phyloP scores from a whole-genome alignment of 148 eudicot species.

The Hydrangea macrophylla region DNA sequence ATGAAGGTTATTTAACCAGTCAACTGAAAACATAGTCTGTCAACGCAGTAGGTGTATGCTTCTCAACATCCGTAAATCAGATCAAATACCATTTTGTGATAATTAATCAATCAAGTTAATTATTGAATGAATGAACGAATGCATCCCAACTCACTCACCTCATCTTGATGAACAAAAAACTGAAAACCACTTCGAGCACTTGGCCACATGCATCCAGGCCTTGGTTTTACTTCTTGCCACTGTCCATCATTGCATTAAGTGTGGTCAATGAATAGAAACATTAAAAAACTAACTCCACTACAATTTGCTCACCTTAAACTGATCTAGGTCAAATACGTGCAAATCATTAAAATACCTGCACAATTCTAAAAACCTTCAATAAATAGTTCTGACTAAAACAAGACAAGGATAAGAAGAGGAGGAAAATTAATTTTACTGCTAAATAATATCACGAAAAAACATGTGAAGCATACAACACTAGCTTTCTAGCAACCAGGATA shows the following conservation, averaged over 20 bases:
- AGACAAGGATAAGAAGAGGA: background rate
- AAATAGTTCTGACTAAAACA: background rate
- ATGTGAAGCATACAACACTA: background rate
- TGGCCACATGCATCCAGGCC: slow-evolving; percentile 91
- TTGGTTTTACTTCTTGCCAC: slow-evolving; percentile 98
- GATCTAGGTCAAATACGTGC: slow-evolving; percentile 93
- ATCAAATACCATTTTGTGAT: background rate
- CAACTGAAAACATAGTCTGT: background rate
- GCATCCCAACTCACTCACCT: slow-evolving; percentile 42
- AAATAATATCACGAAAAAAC: background rate
- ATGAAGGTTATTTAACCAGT: background rate
- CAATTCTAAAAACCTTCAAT: background rate
- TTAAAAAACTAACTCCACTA: slow-evolving; percentile 1
- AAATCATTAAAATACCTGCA: slow-evolving; percentile 91
- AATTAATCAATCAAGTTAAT: background rate
- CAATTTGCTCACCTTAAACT: slow-evolving; percentile 65
- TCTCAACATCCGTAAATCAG: background rate
- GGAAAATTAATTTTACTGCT: background rate
- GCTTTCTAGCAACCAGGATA: background rate
- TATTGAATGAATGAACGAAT: background rate
- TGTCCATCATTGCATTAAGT: slow-evolving; percentile 25
- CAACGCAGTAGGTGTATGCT: background rate
- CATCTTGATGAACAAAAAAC: slow-evolving; percentile 88
- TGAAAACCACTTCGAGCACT: slow-evolving; percentile 96
- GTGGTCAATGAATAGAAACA: background rate